Evolutionary conservation across 1,139 yeast genomes (phyloP).

Genomic region (Ashbya aceris): DNA sequence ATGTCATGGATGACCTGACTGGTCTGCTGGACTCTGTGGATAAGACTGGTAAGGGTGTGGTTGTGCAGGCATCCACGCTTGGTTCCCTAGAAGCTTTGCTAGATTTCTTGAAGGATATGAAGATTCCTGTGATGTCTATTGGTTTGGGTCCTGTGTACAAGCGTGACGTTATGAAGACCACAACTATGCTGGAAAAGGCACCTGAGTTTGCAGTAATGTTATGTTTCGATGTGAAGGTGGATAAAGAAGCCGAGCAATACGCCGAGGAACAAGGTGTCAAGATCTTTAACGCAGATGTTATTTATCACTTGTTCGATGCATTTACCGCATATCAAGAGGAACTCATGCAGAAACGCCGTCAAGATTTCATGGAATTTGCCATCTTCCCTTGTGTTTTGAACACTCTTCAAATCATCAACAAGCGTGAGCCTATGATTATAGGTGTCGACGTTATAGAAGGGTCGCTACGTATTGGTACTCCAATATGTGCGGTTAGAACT

Average conservation of each 20-base stretch:
- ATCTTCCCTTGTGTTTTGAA: slow-evolving; percentile 92
- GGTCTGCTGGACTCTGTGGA: slow-evolving; percentile 93
- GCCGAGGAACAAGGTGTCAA: slow-evolving; percentile 88
- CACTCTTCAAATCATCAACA: slow-evolving; percentile 92
- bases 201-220: slow-evolving; percentile 94
- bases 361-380: slow-evolving; percentile 80
- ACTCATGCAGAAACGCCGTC: slow-evolving; percentile 81
- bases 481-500: slow-evolving; percentile 84
- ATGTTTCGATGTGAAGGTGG: slow-evolving; percentile 95
- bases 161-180: slow-evolving; percentile 96
- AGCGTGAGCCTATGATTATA: slow-evolving; percentile 97
- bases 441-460: slow-evolving; percentile 98
- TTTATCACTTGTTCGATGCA: slow-evolving; percentile 91
- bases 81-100: slow-evolving; percentile 96
- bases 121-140: slow-evolving; percentile 97
- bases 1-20: slow-evolving; percentile 96
- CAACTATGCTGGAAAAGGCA: slow-evolving; percentile 93
- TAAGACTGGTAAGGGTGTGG: slow-evolving; percentile 90
- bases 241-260: slow-evolving; percentile 96
- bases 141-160: slow-evolving; percentile 96
- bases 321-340: slow-evolving; percentile 88
- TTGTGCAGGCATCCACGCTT: slow-evolving; percentile 95
- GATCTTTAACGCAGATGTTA: slow-evolving; percentile 91
- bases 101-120: slow-evolving; percentile 96
- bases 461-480: slow-evolving; percentile 81